These are phyloP conservation scores for Anthracocystis setariae DNA, from an alignment of 1,284 basidiomycete species.

Conservation along the genomic window DNA sequence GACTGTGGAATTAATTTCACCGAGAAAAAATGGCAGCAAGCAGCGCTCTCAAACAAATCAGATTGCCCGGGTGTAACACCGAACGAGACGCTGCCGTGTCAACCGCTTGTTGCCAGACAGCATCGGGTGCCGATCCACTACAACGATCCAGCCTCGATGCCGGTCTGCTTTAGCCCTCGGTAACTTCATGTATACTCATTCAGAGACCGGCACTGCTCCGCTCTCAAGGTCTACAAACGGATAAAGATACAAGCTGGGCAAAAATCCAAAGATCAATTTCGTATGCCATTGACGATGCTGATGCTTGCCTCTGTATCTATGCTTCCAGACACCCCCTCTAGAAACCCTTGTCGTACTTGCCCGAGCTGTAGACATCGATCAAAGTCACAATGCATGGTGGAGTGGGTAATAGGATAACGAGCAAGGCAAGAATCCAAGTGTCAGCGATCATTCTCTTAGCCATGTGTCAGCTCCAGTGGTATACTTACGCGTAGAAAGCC, in stretches of 20 bases:
- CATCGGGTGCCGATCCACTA: constrained; percentile 12
- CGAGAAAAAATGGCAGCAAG: constrained; percentile 11
- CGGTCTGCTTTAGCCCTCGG: too few relatives aligned
- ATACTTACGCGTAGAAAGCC: constrained; percentile 72
- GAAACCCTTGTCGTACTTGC: constrained; percentile 60
- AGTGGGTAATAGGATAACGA: too few relatives aligned
- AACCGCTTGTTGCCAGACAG: neutral
- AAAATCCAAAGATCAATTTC: neutral
- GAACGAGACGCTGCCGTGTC: neutral
- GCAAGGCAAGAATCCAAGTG: too few relatives aligned
- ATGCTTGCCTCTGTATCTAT: neutral
- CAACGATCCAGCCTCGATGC: neutral
- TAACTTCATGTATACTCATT: neutral
- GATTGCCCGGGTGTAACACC: constrained; percentile 1
- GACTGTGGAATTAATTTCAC: constrained; percentile 19
- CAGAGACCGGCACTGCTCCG: neutral
- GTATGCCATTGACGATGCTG: constrained; percentile 8
- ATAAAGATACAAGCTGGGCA: too few relatives aligned
- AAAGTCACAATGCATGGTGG: too few relatives aligned
- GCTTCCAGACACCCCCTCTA: constrained; percentile 10
- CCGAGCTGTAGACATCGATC: constrained; percentile 12
- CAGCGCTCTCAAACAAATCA: neutral
- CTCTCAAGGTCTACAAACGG: too few relatives aligned
- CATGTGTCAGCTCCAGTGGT: too few relatives aligned
- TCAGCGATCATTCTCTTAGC: neutral